Evolutionary conservation across 2,329 filamentous ascomycete genomes (phyloP), one percentile per base, ranked within the genome.

Genomic region (Stemphylium vesicarium): DNA sequence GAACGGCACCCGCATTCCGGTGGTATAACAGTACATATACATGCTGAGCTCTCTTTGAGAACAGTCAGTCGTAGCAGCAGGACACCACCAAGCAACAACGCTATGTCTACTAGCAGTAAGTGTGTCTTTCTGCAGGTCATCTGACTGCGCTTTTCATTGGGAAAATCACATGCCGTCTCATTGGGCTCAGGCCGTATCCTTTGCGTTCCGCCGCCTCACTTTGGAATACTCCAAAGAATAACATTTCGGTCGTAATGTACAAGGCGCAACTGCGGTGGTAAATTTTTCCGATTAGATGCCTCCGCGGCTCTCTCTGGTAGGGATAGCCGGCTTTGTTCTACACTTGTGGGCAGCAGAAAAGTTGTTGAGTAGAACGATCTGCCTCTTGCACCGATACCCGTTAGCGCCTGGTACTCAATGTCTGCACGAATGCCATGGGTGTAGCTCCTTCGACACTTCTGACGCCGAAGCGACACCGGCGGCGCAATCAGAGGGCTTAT

Each of bases 401-500:
- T 51, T 55, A 55, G 52, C 36, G 37, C 20, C 52, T 42, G 26
- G 24, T 44, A 41, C 41, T 45, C 52, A 51, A 51, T 36, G 16
- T 45, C 52, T 55, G 52, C 52, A 46, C 41, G 24, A 29, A 42
- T 24, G 40, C 48, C 48, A 42, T 52, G 48, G 43, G 16, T 54
- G 41, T 44, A 36, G 26, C 37, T 49, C 41, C 41, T 50, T 41
- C 32, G 32, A 45, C 24, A 42, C 15, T 50, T 47, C 39, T 41
- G 48, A 47, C 24, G 22, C 53, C 42, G 24, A 46, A 52, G 26
- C 41, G 43, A 51, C 38, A 41, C 33, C 24, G n/a, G 32, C 22
- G 32, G 36, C 20, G 42, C 41, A 56, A 56, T 47, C 41, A 52
- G 29, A 37, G 35, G 13, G 45, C 50, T 57, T 57, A 57, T 53